Evolutionary conservation across 331 rosid species (phyloP).

Genomic region (Telfairia occidentalis): DNA sequence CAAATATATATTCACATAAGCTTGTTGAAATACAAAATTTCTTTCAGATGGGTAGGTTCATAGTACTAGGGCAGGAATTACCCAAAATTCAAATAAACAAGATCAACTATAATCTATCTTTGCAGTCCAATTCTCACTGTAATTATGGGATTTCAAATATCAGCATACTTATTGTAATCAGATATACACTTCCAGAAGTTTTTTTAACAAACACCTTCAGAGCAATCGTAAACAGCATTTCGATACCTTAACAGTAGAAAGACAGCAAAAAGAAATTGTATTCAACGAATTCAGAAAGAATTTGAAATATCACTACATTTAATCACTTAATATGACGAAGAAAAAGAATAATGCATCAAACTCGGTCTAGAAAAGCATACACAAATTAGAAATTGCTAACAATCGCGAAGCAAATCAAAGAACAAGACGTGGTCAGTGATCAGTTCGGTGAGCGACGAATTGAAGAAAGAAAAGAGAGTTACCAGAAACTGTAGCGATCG

Average conservation of each 20-base stretch:
- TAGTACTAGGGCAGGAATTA: not conserved
- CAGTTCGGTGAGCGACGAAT: not conserved
- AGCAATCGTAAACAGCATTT: not conserved
- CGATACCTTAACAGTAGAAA: not conserved
- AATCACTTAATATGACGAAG: not conserved
- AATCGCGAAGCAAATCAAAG: not conserved
- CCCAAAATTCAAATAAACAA: not conserved
- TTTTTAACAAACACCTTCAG: conserved; percentile 5
- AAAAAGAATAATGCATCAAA: not conserved
- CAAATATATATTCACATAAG: not conserved
- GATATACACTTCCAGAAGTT: not conserved
- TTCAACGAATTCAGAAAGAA: not conserved
- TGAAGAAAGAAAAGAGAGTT: not conserved
- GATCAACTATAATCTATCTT: not conserved
- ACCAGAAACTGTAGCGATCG: not conserved
- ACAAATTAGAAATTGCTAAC: not conserved
- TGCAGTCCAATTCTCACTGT: not conserved
- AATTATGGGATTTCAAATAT: not conserved
- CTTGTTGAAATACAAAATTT: not conserved
- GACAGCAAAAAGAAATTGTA: not conserved
- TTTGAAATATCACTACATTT: not conserved
- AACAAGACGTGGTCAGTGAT: too few relatives aligned
- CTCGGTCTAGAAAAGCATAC: not conserved
- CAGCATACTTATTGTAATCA: not conserved
- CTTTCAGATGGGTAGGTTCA: not conserved